Conservation (phyloP, 2,329 filamentous ascomycete species). For the Cytospora chrysosperma region DNA sequence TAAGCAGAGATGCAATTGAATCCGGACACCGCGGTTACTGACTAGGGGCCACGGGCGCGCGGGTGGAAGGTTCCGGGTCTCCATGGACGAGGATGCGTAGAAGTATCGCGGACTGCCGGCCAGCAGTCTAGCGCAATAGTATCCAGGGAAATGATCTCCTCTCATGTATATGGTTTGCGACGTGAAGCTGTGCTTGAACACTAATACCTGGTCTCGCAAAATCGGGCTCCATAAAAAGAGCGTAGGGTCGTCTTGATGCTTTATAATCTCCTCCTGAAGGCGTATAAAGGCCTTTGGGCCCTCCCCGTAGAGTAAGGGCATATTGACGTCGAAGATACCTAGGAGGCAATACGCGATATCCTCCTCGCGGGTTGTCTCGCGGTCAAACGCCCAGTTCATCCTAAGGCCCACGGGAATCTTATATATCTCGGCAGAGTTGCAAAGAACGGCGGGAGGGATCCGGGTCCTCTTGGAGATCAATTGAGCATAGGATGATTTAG, state of each 20-base stretch:
- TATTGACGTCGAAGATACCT: constrained; percentile 6
- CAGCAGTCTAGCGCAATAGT: no score
- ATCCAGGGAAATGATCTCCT: no score
- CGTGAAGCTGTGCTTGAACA: no score
- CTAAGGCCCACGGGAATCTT: neutral
- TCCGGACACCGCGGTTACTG: neutral
- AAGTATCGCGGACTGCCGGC: neutral
- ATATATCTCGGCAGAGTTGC: neutral
- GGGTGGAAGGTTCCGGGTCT: neutral
- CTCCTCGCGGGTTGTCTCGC: neutral
- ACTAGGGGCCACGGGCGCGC: neutral
- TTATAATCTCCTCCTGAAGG: constrained; percentile 2
- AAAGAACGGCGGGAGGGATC: neutral
- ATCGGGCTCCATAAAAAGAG: neutral
- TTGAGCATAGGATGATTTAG: neutral
- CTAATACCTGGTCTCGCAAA: no score
- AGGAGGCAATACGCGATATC: constrained; percentile 3
- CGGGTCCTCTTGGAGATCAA: neutral
- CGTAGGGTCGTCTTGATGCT: neutral
- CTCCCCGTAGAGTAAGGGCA: constrained; percentile 2
- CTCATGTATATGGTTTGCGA: no score
- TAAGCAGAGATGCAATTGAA: neutral
- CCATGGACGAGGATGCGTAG: neutral
- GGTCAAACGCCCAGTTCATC: neutral
- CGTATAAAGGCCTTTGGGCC: neutral